Evolutionary conservation across 23 red algal species (phyloP).

Genomic region (Porphyridium purpureum): DNA sequence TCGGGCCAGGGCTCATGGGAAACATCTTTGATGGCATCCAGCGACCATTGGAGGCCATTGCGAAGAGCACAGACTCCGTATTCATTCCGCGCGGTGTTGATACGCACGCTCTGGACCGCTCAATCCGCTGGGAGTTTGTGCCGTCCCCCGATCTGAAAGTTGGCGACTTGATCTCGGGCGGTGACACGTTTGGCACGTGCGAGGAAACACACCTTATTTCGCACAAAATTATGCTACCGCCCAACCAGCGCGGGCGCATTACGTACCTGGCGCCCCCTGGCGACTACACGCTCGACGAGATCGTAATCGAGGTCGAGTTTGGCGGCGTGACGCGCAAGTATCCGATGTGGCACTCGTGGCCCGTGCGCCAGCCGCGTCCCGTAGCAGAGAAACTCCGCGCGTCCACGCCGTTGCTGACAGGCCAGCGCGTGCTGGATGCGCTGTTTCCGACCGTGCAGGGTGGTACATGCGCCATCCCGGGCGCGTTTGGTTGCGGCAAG

Average conservation of each 20-base stretch:
- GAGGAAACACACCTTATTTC: conserved; percentile 71
- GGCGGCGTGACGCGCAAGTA: conserved; percentile 46
- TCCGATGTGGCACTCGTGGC: conserved; percentile 93
- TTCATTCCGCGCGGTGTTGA: conserved; percentile 94
- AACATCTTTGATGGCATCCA: conserved; percentile 98
- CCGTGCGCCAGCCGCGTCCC: conserved; percentile 84
- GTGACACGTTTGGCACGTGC: conserved; percentile 61
- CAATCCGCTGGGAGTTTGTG: conserved; percentile 68
- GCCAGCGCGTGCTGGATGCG: conserved; percentile 92
- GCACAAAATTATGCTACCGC: conserved; percentile 89
- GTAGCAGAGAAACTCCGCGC: conserved; percentile 86
- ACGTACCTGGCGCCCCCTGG: conserved; percentile 63
- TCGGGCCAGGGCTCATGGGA: conserved; percentile 84
- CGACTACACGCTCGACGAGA: conserved; percentile 85
- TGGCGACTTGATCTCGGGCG: conserved; percentile 65
- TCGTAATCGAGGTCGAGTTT: conserved; percentile 62
- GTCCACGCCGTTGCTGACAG: conserved; percentile 71
- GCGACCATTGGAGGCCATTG: conserved; percentile 92
- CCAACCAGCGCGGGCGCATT: conserved; percentile 70
- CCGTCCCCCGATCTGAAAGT: conserved; percentile 35
- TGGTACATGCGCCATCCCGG: conserved; percentile 95
- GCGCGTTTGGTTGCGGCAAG: conserved; percentile 95
- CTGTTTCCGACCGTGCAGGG: conserved; percentile 97
- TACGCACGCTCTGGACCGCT: conserved; percentile 63
- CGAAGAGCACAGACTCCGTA: conserved; percentile 43